Base-by-base conservation (phyloP, 208 protist species). In the Acanthamoeba castellanii region DNA sequence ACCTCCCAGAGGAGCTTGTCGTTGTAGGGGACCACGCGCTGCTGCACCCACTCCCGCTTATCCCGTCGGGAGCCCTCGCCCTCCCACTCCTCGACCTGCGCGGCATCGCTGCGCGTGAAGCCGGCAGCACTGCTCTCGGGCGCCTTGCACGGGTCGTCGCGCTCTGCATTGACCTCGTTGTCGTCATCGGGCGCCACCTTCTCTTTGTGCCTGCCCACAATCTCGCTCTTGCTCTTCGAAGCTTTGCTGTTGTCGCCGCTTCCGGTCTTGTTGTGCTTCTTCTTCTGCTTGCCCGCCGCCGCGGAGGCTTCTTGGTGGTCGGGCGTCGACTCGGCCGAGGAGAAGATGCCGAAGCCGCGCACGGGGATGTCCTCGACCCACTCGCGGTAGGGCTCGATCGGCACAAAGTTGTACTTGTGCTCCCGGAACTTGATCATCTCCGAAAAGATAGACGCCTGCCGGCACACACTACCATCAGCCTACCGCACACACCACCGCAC, bases 381-480 rank as follows among this genome's bases (percentile, higher is more conserved):
- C 27, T 68, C 50, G 6, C 59, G 84, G 52, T 70, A 91, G 57
- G 50, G 57, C 22, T 70, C 59, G 27, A 91, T 37, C 55, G 50
- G 84, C 42, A 91, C 57, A 27, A 91, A 91, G 50, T 61, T 91
- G 55, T 91, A 91, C 59, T 50, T 57, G 55, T 91, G 32, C 84
- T 91, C 84, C 30, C 55, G 16, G 52, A 91, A 91, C 42, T 37
- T 57, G 42, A 70, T 70, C 84, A 91, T 91, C 84, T 91, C 84
- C 9, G 84, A 61, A 27, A 91, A 91, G 84, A 91, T 91, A 2
- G 50, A 70, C 34, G 84, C 74, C 74, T 82, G 45, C 59, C 52
- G 52, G 2, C 11, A 59, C 20, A 7, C 59, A 66, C 14, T 22
- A n/a, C 1, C 22, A n/a, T 66, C 16, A 66, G 59, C 16, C 16